Evolutionary conservation across 1,284 basidiomycete genomes (phyloP).

Genomic region (Afroboletus lepidellus): DNA sequence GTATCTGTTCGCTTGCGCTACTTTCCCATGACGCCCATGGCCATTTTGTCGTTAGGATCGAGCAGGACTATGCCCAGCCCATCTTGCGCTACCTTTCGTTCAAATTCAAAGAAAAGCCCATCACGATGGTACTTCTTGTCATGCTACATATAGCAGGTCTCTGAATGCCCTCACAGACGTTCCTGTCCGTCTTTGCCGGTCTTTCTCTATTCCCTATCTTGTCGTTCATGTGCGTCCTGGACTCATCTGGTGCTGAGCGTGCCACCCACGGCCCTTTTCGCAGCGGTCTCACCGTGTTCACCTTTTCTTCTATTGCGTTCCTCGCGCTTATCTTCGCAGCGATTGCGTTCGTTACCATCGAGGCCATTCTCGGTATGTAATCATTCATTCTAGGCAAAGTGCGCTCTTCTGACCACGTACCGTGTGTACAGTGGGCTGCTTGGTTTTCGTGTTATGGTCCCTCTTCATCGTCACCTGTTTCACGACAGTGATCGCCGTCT

Average conservation of each 20-base stretch:
- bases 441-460: slow-evolving; percentile 29
- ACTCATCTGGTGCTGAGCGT: not conserved
- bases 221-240: slow-evolving; percentile 34
- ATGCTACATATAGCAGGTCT: not conserved
- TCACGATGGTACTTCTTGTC: slow-evolving; percentile 23
- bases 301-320: slow-evolving; percentile 27
- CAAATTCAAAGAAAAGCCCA: slow-evolving; percentile 25
- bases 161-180: slow-evolving; percentile 28
- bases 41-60: slow-evolving; percentile 22
- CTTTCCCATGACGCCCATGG: not conserved
- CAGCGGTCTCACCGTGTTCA: slow-evolving; percentile 36
- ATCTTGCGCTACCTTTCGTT: slow-evolving; percentile 14
- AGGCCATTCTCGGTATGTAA: slow-evolving; percentile 25
- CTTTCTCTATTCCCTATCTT: slow-evolving; percentile 35
- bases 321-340: slow-evolving; percentile 30
- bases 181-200: slow-evolving; percentile 31
- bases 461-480: slow-evolving; percentile 25
- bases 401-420: slow-evolving; percentile 1
- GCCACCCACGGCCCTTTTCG: not conserved
- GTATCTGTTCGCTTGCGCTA: slow-evolving; percentile 6
- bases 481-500: slow-evolving; percentile 27
- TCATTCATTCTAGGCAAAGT: not conserved
- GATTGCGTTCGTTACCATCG: slow-evolving; percentile 19
- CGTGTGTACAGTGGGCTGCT: slow-evolving; percentile 16
- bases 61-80: slow-evolving; percentile 33